phyloP scores from a whole-genome alignment of 192 early-diverging fungal species.

The Tieghemiomyces parasiticus region DNA sequence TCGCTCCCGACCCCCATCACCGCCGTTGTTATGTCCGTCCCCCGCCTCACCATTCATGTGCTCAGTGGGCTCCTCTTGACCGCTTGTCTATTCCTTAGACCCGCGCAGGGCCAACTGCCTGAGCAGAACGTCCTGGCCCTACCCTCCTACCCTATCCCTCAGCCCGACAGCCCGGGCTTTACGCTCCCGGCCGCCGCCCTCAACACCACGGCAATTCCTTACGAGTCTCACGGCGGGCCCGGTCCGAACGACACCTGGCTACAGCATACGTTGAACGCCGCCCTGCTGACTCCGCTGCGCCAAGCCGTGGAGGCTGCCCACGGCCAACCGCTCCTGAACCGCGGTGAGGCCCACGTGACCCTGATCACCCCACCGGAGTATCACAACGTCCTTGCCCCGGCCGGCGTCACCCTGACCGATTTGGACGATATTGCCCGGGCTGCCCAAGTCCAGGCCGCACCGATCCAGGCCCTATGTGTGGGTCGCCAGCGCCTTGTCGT shows the following conservation, averaged over 20 bases:
- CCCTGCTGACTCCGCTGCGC: conserved; percentile 34
- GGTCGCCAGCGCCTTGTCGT: conserved; percentile 28
- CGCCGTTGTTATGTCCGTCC: no score
- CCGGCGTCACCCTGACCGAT: conserved; percentile 44
- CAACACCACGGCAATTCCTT: conserved; percentile 26
- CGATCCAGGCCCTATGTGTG: conserved; percentile 39
- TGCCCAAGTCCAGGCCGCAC: conserved; percentile 34
- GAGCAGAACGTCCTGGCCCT: no score
- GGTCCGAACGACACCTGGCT: conserved; percentile 32
- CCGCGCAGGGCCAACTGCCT: no score
- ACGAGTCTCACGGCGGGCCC: conserved; percentile 22
- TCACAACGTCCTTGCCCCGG: conserved; percentile 30
- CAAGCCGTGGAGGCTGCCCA: conserved; percentile 26
- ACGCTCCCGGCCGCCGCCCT: conserved; percentile 21
- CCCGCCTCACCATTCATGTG: no score
- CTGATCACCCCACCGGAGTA: conserved; percentile 54
- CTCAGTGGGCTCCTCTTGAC: no score
- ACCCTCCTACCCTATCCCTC: no score
- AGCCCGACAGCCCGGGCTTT: conserved; percentile 20
- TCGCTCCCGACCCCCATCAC: no score
- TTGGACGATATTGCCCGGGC: conserved; percentile 38
- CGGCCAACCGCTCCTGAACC: conserved; percentile 20
- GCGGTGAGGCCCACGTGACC: conserved; percentile 58
- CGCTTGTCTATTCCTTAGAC: no score
- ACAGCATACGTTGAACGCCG: conserved; percentile 41